A percentile compares a stretch with the other conserved stretches of the same genome.
These are phyloP conservation scores for Clitocybe nebularis DNA, from an alignment of 1,284 basidiomycete species.

Conservation along the genomic window DNA sequence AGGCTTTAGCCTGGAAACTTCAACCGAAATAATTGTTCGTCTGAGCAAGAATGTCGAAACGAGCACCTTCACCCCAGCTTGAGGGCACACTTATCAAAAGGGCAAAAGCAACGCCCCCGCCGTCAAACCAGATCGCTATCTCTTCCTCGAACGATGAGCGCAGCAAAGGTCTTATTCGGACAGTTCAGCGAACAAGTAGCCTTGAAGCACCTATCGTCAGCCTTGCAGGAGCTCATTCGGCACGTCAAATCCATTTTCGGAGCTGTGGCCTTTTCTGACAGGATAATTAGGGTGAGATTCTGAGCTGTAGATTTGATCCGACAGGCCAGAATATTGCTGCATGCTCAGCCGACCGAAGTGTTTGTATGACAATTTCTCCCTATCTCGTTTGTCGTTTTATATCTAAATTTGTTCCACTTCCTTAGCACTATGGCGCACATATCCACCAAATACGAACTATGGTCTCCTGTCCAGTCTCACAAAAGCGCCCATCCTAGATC, in stretches of 20 bases:
- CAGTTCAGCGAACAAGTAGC: slow-evolving; percentile 74
- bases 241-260: slow-evolving; percentile 26
- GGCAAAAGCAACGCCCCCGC: slow-evolving; percentile 55
- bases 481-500: slow-evolving; percentile 76
- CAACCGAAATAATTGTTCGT: neutral
- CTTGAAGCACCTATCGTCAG: slow-evolving; percentile 81
- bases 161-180: slow-evolving; percentile 70
- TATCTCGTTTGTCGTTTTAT: neutral
- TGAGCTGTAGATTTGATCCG: slow-evolving; percentile 78
- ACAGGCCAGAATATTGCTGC: slow-evolving; percentile 81
- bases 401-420: slow-evolving; percentile 1
- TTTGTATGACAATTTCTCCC: slow-evolving; percentile 60
- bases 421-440: slow-evolving; percentile 76
- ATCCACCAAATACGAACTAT: slow-evolving; percentile 79
- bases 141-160: slow-evolving; percentile 68
- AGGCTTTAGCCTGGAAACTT: neutral
- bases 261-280: slow-evolving; percentile 1
- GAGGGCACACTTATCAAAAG: slow-evolving; percentile 62
- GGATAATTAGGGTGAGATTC: slow-evolving; percentile 59
- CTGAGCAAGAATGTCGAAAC: slow-evolving; percentile 62
- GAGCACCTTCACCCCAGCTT: slow-evolving; percentile 49
- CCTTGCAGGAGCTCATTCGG: slow-evolving; percentile 71
- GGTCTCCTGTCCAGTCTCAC: slow-evolving; percentile 70
- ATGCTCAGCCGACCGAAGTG: slow-evolving; percentile 74
- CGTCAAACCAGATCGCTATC: slow-evolving; percentile 67